Percentiles rank a stretch among this genome's conserved stretches.
phyloP scores from a whole-genome alignment of 805 yeast species.

The Ogataea salicorniae region DNA sequence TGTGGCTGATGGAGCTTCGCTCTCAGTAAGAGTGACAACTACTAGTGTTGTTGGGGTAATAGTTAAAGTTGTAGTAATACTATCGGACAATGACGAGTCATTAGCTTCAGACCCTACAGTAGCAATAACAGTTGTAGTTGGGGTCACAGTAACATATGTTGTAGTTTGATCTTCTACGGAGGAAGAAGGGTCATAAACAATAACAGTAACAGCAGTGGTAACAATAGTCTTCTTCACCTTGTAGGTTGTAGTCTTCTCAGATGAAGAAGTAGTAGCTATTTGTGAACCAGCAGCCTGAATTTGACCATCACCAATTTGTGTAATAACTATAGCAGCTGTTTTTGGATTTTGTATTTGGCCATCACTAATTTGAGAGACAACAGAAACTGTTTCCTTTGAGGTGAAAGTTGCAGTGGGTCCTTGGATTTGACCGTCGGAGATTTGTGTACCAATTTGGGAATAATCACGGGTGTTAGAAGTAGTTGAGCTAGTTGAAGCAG shows the following conservation, averaged over 20 bases:
- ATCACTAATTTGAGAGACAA: conserved; percentile 40
- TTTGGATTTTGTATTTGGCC: conserved; percentile 42
- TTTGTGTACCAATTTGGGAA: conserved; percentile 33
- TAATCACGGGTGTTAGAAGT: conserved; percentile 37
- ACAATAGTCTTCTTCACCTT: conserved; percentile 14
- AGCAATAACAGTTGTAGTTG: conserved; percentile 10
- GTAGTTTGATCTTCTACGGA: conserved; percentile 12
- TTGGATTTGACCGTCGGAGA: conserved; percentile 40
- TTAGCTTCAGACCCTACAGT: conserved; percentile 13
- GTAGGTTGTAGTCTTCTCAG: conserved; percentile 4
- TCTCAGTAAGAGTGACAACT: conserved; percentile 25
- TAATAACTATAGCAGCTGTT: conserved; percentile 30
- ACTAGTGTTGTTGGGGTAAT: conserved; percentile 27
- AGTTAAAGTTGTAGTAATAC: conserved; percentile 24
- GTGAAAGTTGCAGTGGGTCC: conserved; percentile 25
- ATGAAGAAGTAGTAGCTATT: conserved; percentile 1
- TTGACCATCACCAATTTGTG: conserved; percentile 49
- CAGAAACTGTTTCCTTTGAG: conserved; percentile 17
- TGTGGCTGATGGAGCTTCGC: conserved; percentile 20
- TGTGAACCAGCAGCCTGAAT: conserved; percentile 22
- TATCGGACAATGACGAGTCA: conserved; percentile 26
- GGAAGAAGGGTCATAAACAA: conserved; percentile 15
- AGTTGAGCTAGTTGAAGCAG: conserved; percentile 11
- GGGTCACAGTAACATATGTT: conserved; percentile 11
- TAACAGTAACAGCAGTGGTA: conserved; percentile 5